Conservation (phyloP, 2,329 filamentous ascomycete genomes). For the Sarocladiaceae sp. region DNA sequence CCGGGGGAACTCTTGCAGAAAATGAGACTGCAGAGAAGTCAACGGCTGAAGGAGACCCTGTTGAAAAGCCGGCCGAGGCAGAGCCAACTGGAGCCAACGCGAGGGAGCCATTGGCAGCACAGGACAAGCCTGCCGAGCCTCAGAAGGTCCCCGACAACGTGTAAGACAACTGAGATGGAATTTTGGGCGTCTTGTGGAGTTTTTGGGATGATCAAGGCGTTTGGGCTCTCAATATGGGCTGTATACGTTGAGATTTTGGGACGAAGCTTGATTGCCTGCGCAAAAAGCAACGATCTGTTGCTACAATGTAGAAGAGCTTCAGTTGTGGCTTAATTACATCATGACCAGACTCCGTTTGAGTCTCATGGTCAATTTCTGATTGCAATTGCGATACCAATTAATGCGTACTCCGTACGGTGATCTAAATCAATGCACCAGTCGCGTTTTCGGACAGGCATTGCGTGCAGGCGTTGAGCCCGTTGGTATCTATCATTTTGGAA, state of each 20-base stretch:
- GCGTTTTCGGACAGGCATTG: neutral
- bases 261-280: neutral
- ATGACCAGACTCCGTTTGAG: too few relatives aligned
- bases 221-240: neutral
- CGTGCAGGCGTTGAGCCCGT: slow-evolving; percentile 9
- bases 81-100: neutral
- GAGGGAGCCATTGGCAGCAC: too few relatives aligned
- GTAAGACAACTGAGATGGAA: slow-evolving; percentile 1
- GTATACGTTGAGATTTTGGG: neutral
- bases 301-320: neutral
- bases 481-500: slow-evolving; percentile 7
- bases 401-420: too few relatives aligned
- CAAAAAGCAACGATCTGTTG: neutral
- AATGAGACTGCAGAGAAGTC: neutral
- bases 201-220: neutral
- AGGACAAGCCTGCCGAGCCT: neutral
- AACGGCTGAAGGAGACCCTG: slow-evolving; percentile 9
- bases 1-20: neutral
- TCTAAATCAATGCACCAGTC: too few relatives aligned
- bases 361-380: too few relatives aligned
- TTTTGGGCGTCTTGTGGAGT: neutral
- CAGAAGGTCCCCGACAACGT: neutral
- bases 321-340: neutral
- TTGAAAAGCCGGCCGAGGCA: neutral
- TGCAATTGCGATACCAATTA: too few relatives aligned